Evolutionary conservation across 768 basidiomycete species (phyloP), one percentile per base, ranked within the genome.

Genomic region (Harrya chromipes): DNA sequence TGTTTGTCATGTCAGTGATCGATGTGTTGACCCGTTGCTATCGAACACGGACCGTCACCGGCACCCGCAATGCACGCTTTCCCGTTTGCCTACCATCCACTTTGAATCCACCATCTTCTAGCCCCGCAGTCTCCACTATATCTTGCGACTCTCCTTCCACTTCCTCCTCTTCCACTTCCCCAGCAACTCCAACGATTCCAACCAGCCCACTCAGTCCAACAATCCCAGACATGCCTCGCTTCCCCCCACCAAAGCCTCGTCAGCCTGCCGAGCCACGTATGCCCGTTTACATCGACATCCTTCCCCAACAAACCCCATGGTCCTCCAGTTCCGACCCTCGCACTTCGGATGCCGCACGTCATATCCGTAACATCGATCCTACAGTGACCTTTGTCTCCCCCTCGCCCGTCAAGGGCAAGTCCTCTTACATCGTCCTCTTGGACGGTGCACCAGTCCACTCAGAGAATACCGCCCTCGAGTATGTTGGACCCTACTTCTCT

Each of bases 371-470:
- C 38, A 85, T 88, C 55, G 82, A 88, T 58, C 83, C 85, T 0
- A 82, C 81, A 2, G 74, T 88, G 23, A 83, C 85, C 17, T 81
- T 88, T 55, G 62, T 78, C 27, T 79, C 84, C 4, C 74, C 66
- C 3, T 66, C 73, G 2, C 58, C 70, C 4, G 70, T 84, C 29
- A 60, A 68, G 10, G 83, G 83, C 24, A 73, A 74, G 26, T 83
- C 82, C 1, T 71, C 71, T 27, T 86, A 80, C 67, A 74, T 73
- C 0, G 80, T 88, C 7, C 75, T 77, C 55, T 59, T 71, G 9
- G 74, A 75, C 48, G 79, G 74, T 12, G 68, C 67, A 19, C 57
- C 75, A 43, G 70, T 84, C 41, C 80, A 79, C 63, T 72, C 74
- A 1, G 85, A 87, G 61, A 66, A 65, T 20, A 74, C 76, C 0